Base-by-base conservation (phyloP, 352 stramenopile genomes). In the Peronospora tabacina region DNA sequence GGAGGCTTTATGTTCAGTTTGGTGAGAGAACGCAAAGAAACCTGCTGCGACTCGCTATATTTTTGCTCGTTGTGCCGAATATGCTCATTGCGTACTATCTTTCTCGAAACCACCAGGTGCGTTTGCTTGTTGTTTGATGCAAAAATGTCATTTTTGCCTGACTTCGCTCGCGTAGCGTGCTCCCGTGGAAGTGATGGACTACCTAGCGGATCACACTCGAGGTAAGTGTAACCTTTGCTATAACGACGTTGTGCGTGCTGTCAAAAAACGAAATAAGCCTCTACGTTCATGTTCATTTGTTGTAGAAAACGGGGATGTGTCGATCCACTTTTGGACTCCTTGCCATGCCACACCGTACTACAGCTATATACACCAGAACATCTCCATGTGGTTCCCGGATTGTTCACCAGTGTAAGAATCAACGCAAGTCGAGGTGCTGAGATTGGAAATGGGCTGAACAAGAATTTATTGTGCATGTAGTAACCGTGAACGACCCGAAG, bases 291-390 rank as follows among this genome's bases (percentile, higher is more conserved):
- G 22, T 22, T 54, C 33, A 0, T 40, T 2, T 6, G 20, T 37
- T 26, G 29, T 28, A 83, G 67, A 55, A 28, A 62, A 65, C 35
- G 53, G 72, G 1, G 51, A 67, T 6, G 61, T 60, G 13, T 79
- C 78, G 15, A 82, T 92, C 26, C 79, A 94, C 56, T 91, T 94
- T 57, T 91, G 82, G 68, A 87, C 82, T 33, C 67, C 79, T 10
- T 94, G 83, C 40, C 83, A 94, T 51, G 78, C 79, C 33, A 94
- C 83, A 24, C 83, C 83, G 5, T 92, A 90, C 59, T 94, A 88
- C 71, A 92, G 79, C 58, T 85, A 87, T 47, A 52, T 94, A 38
- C 83, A 94, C 49, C 66, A 74, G 11, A 91, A 91, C 35, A 61
- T 85, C 2, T 75, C 81, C 16, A 85, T 91, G 73, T 91, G 83